Conservation (phyloP, 257 asterid species). For the Primulina huaijiensis region DNA sequence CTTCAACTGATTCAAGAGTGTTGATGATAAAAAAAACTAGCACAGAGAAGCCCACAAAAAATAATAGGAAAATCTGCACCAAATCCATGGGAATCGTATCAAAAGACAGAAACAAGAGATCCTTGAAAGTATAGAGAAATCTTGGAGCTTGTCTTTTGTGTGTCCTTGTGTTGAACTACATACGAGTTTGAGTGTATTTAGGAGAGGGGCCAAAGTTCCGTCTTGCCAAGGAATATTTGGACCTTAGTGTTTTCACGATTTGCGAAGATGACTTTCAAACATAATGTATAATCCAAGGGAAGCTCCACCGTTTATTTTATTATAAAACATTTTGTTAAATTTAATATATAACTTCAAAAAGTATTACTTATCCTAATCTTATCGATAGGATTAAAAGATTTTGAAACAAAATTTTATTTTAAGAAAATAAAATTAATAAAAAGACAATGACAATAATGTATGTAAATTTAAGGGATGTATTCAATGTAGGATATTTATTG, state of each 20-base stretch:
- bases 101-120: constrained; percentile 7
- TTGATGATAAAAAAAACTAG: constrained; percentile 22
- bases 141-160: neutral
- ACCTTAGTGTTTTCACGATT: neutral
- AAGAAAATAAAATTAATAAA: too few relatives aligned
- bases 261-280: constrained; percentile 24
- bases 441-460: too few relatives aligned
- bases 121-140: neutral
- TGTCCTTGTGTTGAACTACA: neutral
- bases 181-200: constrained; percentile 20
- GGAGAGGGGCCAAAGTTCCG: neutral
- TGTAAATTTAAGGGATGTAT: too few relatives aligned
- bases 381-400: too few relatives aligned
- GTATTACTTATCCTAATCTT: too few relatives aligned
- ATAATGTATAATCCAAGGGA: too few relatives aligned
- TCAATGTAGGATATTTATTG: too few relatives aligned
- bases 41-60: constrained; percentile 33
- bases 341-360: too few relatives aligned
- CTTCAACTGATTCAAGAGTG: constrained; percentile 11
- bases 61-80: constrained; percentile 29
- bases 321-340: too few relatives aligned
- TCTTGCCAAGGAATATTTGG: neutral
- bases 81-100: constrained; percentile 28
- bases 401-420: too few relatives aligned
- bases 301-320: too few relatives aligned